A percentile compares a stretch with the other conserved stretches of the same genome.
Conservation (phyloP, 1,284 basidiomycete genomes). For the Porphyrellus sp. region DNA sequence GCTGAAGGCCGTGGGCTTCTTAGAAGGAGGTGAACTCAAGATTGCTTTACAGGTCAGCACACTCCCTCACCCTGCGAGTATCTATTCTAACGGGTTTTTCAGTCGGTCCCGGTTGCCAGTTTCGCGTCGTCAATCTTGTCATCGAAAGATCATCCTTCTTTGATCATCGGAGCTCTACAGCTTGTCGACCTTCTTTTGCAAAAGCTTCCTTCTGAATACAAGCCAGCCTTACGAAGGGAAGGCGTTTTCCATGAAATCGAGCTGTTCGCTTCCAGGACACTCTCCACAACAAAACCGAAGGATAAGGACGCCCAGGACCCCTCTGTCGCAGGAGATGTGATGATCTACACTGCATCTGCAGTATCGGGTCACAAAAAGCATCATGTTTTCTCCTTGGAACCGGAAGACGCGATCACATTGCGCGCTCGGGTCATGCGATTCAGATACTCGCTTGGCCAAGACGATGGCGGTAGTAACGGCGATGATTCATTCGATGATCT, state of each 20-base stretch:
- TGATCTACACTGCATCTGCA: conserved; percentile 37
- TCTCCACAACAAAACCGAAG: conserved; percentile 57
- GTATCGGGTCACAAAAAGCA: conserved; percentile 67
- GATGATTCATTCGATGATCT: conserved; percentile 67
- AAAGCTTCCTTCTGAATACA: conserved; percentile 82
- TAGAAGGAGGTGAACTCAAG: conserved; percentile 74
- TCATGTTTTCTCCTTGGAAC: conserved; percentile 65
- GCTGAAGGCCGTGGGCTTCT: conserved; percentile 85
- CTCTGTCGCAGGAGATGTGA: conserved; percentile 37
- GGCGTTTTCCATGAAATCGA: conserved; percentile 94
- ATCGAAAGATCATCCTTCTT: conserved; percentile 80
- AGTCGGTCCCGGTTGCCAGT: conserved; percentile 88
- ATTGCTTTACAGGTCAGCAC: conserved; percentile 65
- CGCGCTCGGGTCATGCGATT: conserved; percentile 83
- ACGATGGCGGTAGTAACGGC: conserved; percentile 56
- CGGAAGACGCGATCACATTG: conserved; percentile 87
- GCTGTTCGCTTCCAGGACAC: conserved; percentile 57
- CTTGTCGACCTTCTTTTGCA: conserved; percentile 84
- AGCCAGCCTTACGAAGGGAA: conserved; percentile 84
- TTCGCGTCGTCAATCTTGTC: conserved; percentile 92
- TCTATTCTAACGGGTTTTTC: conserved; percentile 12
- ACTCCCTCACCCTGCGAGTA: conserved; percentile 1
- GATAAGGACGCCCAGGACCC: conserved; percentile 45
- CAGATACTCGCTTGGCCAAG: conserved; percentile 64
- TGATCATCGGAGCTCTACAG: conserved; percentile 85